phyloP scores from a whole-genome alignment of 73 alveolate species.

The Paramecium biaurelia region DNA sequence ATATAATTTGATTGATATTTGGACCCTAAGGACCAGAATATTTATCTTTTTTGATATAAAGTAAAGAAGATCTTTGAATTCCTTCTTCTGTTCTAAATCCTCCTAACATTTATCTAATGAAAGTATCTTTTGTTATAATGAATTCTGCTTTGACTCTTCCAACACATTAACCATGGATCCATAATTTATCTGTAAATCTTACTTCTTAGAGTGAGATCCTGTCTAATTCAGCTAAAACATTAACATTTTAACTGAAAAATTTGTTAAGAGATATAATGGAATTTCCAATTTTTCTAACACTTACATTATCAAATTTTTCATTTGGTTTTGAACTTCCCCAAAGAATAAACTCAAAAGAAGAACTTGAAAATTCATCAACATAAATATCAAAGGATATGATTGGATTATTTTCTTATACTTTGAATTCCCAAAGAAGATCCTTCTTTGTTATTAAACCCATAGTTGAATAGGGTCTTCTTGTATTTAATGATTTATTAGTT shows the following conservation, averaged over 20 bases:
- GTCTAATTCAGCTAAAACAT: slow-evolving; percentile 14
- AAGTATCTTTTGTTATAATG: neutral
- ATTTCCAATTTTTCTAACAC: neutral
- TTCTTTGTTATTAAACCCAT: neutral
- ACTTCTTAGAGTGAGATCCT: neutral
- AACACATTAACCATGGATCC: slow-evolving; percentile 31
- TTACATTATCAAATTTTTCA: neutral
- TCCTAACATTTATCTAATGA: neutral
- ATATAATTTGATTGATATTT: neutral
- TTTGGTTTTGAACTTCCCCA: neutral
- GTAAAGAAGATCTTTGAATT: slow-evolving; percentile 27
- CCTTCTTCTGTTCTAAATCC: slow-evolving; percentile 53
- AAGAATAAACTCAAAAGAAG: slow-evolving; percentile 27
- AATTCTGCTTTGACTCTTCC: slow-evolving; percentile 21
- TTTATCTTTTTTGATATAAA: slow-evolving; percentile 27
- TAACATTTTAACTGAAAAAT: slow-evolving; percentile 27
- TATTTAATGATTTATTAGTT: neutral
- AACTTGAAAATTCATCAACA: slow-evolving; percentile 39
- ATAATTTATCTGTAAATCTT: neutral
- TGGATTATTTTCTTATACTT: neutral
- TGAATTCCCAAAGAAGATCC: neutral
- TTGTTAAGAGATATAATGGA: neutral
- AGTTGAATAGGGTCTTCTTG: neutral
- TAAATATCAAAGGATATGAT: neutral
- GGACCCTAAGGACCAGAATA: neutral